Base-by-base conservation (phyloP, 495 filamentous ascomycete species). In the Rusavskia elegans region DNA sequence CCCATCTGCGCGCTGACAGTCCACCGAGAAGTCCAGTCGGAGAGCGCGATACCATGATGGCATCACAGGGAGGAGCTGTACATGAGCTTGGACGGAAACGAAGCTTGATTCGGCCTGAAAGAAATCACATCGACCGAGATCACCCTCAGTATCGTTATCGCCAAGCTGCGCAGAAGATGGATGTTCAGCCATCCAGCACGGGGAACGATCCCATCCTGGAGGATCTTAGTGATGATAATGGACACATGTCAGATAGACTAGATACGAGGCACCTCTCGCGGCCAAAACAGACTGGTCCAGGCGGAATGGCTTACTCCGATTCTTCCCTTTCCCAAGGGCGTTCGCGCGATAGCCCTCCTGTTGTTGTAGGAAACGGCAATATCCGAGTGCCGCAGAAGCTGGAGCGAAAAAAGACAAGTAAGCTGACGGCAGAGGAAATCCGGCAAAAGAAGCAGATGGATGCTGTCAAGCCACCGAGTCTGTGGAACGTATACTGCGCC, bases 401-500 rank as follows among this genome's bases (percentile, higher is more conserved):
- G 17, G 70, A 71, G 1, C 64, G 78, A 14, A 75, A 74, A 46
- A 61, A 71, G 5, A 72, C 72, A 2, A 74, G 68, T 58, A 64
- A 64, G 14, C 56, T 66, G 46, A 70, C 56, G 6, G 81, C 81
- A 48, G 74, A 81, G 39, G 77, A 85, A 48, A 83, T 78, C 60
- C 66, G 69, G 35, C 72, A 78, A 40, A 73, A 77, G 57, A 78
- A 87, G 61, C 76, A 83, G 37, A 66, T 77, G 55, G 80, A 92
- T 60, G 71, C 77, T 36, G 70, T 82, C n/a, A 74, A 78, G 21
- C 87, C 89, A 14, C 89, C 88, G 1, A 94, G 84, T 57, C 59
- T 95, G 19, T 99, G 93, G 93, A 90, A 84, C 55, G 82, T 90
- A 2, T 99, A 99, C 71, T 99, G 93, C 63, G 81, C 81, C 10